These are phyloP conservation scores for Gastrodia elata DNA, from an alignment of 106 monocot genomes.

Conservation along the genomic window DNA sequence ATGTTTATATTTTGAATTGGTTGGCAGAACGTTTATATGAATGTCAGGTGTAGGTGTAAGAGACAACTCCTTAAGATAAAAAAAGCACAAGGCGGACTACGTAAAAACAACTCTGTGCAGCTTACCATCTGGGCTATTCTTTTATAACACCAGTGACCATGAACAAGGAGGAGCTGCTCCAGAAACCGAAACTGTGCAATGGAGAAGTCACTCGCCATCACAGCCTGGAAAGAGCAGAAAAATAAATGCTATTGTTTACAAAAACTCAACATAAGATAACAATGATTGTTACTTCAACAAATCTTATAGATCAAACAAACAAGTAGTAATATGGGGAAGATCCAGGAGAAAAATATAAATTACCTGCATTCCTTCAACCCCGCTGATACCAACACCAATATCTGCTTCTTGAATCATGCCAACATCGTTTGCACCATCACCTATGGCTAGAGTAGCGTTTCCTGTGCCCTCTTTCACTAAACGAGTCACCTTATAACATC, in stretches of 20 bases:
- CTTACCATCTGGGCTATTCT: constrained; percentile 78
- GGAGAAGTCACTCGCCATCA: constrained; percentile 93
- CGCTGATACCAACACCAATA: constrained; percentile 88
- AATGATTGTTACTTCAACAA: too few species aligned
- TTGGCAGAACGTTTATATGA: too few species aligned
- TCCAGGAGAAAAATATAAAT: not conserved
- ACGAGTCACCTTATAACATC: constrained; percentile 56
- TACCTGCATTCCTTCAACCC: constrained; percentile 91
- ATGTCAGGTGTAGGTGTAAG: too few species aligned
- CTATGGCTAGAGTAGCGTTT: constrained; percentile 69
- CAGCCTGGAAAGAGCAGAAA: constrained; percentile 42
- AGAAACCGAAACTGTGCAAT: constrained; percentile 81
- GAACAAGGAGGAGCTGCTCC: constrained; percentile 66
- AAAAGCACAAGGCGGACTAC: not conserved
- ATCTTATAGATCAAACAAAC: too few species aligned
- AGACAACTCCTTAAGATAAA: too few species aligned
- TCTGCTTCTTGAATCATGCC: constrained; percentile 94
- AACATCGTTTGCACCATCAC: constrained; percentile 92
- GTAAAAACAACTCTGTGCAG: not conserved
- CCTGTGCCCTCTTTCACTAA: constrained; percentile 65
- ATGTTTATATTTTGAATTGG: too few species aligned
- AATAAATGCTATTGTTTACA: not conserved
- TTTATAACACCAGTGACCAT: constrained; percentile 92
- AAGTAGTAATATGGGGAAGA: not conserved
- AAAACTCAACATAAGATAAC: not conserved